Conservation (phyloP, 1,139 yeast species). For the Taphrina deformans region DNA sequence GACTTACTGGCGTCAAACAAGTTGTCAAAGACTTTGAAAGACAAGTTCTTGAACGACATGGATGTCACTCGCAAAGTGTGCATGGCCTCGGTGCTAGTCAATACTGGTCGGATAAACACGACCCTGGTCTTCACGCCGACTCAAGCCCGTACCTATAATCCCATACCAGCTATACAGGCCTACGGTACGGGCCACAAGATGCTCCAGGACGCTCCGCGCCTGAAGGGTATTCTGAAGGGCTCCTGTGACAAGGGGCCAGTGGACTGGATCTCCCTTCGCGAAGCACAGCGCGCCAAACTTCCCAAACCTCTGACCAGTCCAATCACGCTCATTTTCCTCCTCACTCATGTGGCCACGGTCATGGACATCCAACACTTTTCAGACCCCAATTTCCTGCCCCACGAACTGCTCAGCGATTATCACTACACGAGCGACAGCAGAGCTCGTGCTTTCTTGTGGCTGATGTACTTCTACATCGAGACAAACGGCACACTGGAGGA, state of each 20-base stretch:
- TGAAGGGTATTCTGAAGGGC: constrained; percentile 85
- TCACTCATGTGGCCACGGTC: constrained; percentile 61
- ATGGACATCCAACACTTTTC: constrained; percentile 51
- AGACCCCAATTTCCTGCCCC: constrained; percentile 49
- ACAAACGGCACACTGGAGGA: constrained; percentile 61
- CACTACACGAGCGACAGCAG: constrained; percentile 64
- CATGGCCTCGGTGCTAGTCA: constrained; percentile 81
- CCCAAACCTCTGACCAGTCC: constrained; percentile 59
- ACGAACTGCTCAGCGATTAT: constrained; percentile 21
- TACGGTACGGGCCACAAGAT: constrained; percentile 61
- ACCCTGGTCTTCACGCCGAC: constrained; percentile 79
- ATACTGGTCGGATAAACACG: constrained; percentile 91
- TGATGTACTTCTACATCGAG: constrained; percentile 75
- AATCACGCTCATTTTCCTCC: constrained; percentile 69
- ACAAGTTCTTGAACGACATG: constrained; percentile 60
- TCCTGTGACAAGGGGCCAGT: constrained; percentile 57
- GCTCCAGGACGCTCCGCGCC: constrained; percentile 89
- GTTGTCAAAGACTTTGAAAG: constrained; percentile 78
- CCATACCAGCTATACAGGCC: constrained; percentile 85
- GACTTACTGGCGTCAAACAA: constrained; percentile 81
- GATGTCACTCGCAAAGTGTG: constrained; percentile 62
- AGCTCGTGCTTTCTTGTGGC: constrained; percentile 77
- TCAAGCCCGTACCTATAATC: constrained; percentile 85
- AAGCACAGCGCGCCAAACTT: constrained; percentile 38
- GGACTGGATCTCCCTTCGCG: constrained; percentile 53